These are phyloP conservation scores for Waltiozyma solani DNA, from an alignment of 1,139 yeast species.

Conservation along the genomic window DNA sequence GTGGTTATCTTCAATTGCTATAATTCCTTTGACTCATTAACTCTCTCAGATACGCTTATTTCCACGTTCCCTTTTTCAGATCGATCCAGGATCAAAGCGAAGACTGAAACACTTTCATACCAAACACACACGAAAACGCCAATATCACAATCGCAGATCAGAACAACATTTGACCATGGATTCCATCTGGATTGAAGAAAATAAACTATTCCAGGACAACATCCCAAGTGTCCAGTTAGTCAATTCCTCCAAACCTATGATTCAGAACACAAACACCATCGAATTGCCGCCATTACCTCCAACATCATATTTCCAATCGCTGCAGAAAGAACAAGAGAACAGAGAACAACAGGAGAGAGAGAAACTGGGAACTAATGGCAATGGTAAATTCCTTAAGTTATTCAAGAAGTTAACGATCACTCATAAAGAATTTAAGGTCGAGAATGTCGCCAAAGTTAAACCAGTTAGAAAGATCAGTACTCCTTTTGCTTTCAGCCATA, in stretches of 20 bases:
- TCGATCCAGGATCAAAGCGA: too few species aligned
- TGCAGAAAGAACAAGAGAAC: conserved; percentile 4
- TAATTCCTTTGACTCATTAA: too few species aligned
- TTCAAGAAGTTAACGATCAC: conserved; percentile 17
- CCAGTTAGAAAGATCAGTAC: conserved; percentile 15
- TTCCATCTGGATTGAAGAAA: conserved; percentile 30
- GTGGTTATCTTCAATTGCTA: too few species aligned
- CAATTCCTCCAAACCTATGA: conserved; percentile 23
- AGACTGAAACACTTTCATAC: too few species aligned
- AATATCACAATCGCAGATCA: too few species aligned
- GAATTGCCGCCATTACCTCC: conserved; percentile 25
- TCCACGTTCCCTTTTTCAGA: too few species aligned
- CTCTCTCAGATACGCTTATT: too few species aligned
- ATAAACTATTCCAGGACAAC: conserved; percentile 17
- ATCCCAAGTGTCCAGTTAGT: conserved; percentile 19
- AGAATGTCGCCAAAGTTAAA: background rate
- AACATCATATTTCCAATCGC: conserved; percentile 16
- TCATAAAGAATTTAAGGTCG: background rate
- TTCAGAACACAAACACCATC: conserved; percentile 22
- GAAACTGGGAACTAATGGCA: background rate
- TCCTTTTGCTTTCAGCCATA: conserved; percentile 19
- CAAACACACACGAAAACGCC: too few species aligned
- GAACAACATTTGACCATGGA: too few species aligned
- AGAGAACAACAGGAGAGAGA: conserved; percentile 1
- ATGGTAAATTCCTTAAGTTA: conserved; percentile 13